phyloP scores from a whole-genome alignment of 495 filamentous ascomycete species.

The Amniculicola lignicola region DNA sequence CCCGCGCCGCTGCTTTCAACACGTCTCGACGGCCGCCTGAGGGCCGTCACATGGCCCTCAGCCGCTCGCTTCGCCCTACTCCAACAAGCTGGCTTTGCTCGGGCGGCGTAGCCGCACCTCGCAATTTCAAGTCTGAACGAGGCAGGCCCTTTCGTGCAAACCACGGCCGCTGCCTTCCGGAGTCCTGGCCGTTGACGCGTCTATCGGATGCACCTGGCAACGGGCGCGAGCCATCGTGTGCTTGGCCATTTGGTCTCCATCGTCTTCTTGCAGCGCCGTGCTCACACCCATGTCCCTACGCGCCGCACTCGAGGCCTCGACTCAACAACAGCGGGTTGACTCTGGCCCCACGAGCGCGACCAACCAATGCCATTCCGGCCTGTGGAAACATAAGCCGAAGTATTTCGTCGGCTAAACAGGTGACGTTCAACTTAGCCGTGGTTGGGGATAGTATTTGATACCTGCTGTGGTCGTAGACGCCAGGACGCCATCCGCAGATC shows the following conservation, averaged over 20 bases:
- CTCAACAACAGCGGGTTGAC: too few species aligned
- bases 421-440: conserved; percentile 1
- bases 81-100: not conserved
- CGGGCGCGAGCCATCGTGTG: too few species aligned
- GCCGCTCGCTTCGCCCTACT: not conserved
- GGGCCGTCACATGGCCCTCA: conserved; percentile 8
- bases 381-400: too few species aligned
- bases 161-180: not conserved
- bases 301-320: too few species aligned
- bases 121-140: not conserved
- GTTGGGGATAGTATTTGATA: not conserved
- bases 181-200: not conserved
- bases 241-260: too few species aligned
- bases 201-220: too few species aligned
- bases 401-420: conserved; percentile 10
- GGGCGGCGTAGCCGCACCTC: conserved; percentile 2
- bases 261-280: too few species aligned
- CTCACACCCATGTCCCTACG: too few species aligned
- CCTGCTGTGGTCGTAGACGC: not conserved
- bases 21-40: not conserved
- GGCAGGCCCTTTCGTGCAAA: too few species aligned
- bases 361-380: not conserved
- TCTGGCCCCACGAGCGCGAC: too few species aligned
- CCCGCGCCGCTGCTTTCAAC: not conserved
- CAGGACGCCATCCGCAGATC: not conserved